phyloP scores from a whole-genome alignment of 164 flowering plant genomes.

The Vitis amurensis region DNA sequence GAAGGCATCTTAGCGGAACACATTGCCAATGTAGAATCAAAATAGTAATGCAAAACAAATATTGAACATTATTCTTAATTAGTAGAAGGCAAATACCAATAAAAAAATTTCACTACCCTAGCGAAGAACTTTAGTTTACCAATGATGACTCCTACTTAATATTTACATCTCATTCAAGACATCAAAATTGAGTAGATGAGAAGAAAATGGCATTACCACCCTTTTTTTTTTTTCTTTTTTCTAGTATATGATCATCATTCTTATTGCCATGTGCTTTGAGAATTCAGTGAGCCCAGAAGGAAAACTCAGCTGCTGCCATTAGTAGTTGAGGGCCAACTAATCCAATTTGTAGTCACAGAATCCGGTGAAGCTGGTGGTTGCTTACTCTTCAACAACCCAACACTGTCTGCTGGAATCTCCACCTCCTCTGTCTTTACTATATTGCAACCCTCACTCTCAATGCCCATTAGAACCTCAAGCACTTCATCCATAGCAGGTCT shows the following conservation, averaged over 20 bases:
- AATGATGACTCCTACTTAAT: not conserved
- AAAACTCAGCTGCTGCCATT: constrained; percentile 22
- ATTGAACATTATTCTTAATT: not conserved
- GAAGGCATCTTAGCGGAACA: not conserved
- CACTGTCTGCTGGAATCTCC: constrained; percentile 33
- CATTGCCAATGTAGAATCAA: not conserved
- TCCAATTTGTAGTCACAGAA: constrained; percentile 33
- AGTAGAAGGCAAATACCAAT: not conserved
- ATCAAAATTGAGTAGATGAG: not conserved
- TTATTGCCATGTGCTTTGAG: no score
- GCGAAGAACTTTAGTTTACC: not conserved
- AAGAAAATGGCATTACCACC: not conserved
- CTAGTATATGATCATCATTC: not conserved
- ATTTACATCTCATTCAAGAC: constrained; percentile 1
- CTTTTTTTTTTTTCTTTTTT: not conserved
- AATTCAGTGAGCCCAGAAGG: not conserved
- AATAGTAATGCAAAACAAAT: not conserved
- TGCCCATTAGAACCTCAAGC: constrained; percentile 26
- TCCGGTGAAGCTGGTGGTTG: constrained; percentile 36
- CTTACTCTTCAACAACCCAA: constrained; percentile 30
- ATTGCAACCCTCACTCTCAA: constrained; percentile 16
- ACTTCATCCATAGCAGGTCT: constrained; percentile 68
- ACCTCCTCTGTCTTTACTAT: constrained; percentile 26
- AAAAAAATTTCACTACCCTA: not conserved
- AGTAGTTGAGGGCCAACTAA: constrained; percentile 34